Evolutionary conservation across 805 yeast species (phyloP).

Genomic region (Debaryomyces hansenii): DNA sequence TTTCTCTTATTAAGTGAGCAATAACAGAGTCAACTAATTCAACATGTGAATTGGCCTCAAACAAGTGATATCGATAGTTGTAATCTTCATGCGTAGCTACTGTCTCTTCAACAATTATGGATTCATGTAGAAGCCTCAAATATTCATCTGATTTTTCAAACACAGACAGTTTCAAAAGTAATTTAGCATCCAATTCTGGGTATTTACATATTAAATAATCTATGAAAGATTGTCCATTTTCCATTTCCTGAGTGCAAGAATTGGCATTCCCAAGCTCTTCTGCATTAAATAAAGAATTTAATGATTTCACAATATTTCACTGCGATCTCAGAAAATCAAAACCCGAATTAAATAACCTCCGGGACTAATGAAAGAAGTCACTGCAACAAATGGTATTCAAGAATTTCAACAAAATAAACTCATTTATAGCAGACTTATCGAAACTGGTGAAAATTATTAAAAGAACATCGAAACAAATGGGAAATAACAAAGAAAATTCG

Average conservation of each 20-base stretch:
- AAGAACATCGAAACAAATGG: constrained; percentile 3
- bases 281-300: background rate
- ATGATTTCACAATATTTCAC: background rate
- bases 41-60: constrained; percentile 12
- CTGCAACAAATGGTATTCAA: background rate
- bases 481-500: constrained; percentile 1
- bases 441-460: background rate
- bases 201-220: constrained; percentile 3
- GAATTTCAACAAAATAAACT: background rate
- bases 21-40: constrained; percentile 46
- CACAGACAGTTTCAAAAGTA: background rate
- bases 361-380: background rate
- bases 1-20: constrained; percentile 23
- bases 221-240: constrained; percentile 1
- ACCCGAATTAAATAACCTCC: no score
- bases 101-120: background rate
- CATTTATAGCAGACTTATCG: background rate
- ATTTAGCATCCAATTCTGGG: constrained; percentile 13
- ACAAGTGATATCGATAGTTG: constrained; percentile 9
- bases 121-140: constrained; percentile 3
- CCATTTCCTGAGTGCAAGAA: constrained; percentile 1
- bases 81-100: background rate
- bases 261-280: background rate
- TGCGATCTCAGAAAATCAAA: no score
- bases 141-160: constrained; percentile 1